Evolutionary conservation across 208 protist genomes (phyloP), one percentile per base, ranked within the genome.

Genomic region (Blastocrithidia nonstop): DNA sequence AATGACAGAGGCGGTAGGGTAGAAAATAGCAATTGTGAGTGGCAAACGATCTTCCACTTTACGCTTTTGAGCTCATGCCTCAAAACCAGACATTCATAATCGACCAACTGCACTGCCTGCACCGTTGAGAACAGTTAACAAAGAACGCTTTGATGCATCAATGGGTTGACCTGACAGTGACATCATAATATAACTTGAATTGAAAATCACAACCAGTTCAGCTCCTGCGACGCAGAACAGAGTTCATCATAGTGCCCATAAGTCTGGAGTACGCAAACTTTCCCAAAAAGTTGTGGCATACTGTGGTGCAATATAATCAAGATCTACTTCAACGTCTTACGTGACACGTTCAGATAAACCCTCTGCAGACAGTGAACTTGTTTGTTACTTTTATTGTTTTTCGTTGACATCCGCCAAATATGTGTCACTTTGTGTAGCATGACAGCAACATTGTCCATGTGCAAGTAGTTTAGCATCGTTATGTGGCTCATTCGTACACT

Each of bases 101-200:
- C 75, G 62, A 7, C 75, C 75, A 1, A 71, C 13, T 8, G 66
- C 75, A 20, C 69, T 76, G 25, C 75, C 75, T 3, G 47, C 57
- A n/a, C 75, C 70, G 51, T 73, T 73, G 11, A 85, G 40, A 37
- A 80, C 66, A 16, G 66, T 76, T 40, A 80, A 55, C 39, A 85
- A 61, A 21, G 67, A 56, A 2, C 56, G 33, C 41, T 75, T 49
- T 1, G 76, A 61, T 8, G 45, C 41, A 29, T 57, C 47, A 6
- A 54, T 38, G 15, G 20, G 19, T 21, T 23, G 32, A 0, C 51
- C 54, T 17, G 54, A 39, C 11, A 86, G 47, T 7, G 76, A 67
- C 3, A 29, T 46, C 36, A 71, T 67, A 27, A 86, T 64, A 33
- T 44, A 64, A 39, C 53, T 25, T n/a, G 71, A 56, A 32, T 81